A percentile compares a stretch with the other conserved stretches of the same genome.
Evolutionary conservation across 2,329 filamentous ascomycete species (phyloP).

Genomic region (Neoscytalidium dimidiatum): DNA sequence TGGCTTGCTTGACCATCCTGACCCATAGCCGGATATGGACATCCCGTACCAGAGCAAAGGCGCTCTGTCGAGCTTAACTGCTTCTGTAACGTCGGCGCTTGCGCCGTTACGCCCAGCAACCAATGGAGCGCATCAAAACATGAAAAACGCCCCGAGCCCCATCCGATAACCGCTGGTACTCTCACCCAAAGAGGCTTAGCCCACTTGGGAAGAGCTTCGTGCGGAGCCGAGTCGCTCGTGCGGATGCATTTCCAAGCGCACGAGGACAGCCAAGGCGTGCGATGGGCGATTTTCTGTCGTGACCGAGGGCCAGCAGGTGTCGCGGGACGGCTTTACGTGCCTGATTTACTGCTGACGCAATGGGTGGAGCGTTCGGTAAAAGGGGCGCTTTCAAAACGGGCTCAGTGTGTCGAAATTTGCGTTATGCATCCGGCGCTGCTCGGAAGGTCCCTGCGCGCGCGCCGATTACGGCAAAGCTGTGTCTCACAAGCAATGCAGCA

Average conservation of each 20-base stretch:
- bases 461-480: slow-evolving; percentile 10
- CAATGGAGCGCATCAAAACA: not conserved
- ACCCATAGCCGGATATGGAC: not conserved
- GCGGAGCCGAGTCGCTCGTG: not conserved
- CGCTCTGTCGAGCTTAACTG: not conserved
- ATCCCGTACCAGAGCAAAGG: not conserved
- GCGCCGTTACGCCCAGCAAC: not conserved
- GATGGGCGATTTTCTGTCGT: too few relatives aligned
- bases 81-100: slow-evolving; percentile 7
- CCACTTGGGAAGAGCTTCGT: not conserved
- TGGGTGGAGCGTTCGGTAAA: not conserved
- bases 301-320: not conserved
- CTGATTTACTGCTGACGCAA: slow-evolving; percentile 7
- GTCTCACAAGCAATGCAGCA: slow-evolving; percentile 9
- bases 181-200: not conserved
- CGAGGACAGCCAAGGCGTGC: not conserved
- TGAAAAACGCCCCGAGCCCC: not conserved
- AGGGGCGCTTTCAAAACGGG: slow-evolving; percentile 9
- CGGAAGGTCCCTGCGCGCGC: not conserved
- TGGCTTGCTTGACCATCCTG: not conserved
- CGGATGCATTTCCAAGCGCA: not conserved
- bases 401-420: slow-evolving; percentile 8
- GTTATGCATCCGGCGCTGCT: slow-evolving; percentile 17
- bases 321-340: not conserved
- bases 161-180: not conserved